Conservation (phyloP, 2,329 filamentous ascomycete genomes). For the Pezicula rhizophila region DNA sequence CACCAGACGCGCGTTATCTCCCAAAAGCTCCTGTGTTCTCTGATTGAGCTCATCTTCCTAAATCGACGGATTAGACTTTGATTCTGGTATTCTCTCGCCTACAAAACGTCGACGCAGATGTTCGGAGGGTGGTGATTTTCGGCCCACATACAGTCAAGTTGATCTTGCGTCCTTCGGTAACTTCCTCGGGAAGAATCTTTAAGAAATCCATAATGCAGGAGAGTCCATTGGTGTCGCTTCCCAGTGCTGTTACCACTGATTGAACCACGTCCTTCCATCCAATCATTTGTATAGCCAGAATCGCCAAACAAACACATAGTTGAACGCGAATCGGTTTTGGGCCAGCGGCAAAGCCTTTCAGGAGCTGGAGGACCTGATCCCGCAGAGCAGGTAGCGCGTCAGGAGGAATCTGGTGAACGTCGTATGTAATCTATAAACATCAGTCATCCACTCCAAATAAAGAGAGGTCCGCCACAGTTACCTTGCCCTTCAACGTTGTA, state of each 20-base stretch:
- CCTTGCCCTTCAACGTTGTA: constrained; percentile 96
- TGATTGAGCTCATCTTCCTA: constrained; percentile 91
- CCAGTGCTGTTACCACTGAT: constrained; percentile 72
- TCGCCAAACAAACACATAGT: constrained; percentile 89
- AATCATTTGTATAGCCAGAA: constrained; percentile 92
- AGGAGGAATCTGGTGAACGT: constrained; percentile 80
- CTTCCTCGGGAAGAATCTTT: constrained; percentile 94
- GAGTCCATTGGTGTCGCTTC: constrained; percentile 69
- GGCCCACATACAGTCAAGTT: constrained; percentile 93
- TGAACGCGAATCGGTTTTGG: constrained; percentile 84
- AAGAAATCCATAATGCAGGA: constrained; percentile 92
- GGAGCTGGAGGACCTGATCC: constrained; percentile 74
- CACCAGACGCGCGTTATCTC: constrained; percentile 85
- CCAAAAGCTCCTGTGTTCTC: constrained; percentile 83
- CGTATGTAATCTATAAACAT: constrained; percentile 77
- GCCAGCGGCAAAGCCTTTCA: constrained; percentile 75
- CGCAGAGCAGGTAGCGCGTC: constrained; percentile 71
- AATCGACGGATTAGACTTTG: constrained; percentile 42
- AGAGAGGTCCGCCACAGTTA: constrained; percentile 34
- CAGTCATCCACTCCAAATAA: constrained; percentile 7
- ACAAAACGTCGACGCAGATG: constrained; percentile 27
- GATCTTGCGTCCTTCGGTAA: constrained; percentile 98
- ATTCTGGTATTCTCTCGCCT: constrained; percentile 29
- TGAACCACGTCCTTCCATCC: constrained; percentile 90
- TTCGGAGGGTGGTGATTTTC: constrained; percentile 41